Conservation (phyloP, 148 eudicot species). For the Selenicereus undatus region DNA sequence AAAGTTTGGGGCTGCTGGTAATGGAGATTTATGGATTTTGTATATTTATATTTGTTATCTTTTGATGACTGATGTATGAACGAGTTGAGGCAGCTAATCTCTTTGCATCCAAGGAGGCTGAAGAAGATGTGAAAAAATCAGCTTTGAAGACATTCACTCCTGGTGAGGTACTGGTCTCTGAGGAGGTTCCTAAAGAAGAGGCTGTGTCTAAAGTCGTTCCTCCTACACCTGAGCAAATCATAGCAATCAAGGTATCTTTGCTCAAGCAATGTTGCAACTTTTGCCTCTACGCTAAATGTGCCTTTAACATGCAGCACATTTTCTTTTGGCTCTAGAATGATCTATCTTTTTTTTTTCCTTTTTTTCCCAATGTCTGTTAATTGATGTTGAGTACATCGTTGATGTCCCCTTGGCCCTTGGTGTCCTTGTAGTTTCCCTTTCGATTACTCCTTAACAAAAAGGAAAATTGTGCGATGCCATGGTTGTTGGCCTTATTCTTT, state of each 20-base stretch:
- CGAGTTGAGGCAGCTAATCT: conserved; percentile 64
- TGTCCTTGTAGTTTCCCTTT: no score
- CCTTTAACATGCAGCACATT: no score
- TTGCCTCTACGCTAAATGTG: no score
- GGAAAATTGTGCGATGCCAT: no score
- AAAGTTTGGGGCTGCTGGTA: neutral
- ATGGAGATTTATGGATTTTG: neutral
- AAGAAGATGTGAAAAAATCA: conserved; percentile 63
- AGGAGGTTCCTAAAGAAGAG: conserved; percentile 67
- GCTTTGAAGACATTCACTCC: conserved; percentile 62
- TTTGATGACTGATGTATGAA: conserved; percentile 42
- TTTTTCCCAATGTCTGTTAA: no score
- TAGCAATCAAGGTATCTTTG: conserved; percentile 81
- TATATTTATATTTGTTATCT: neutral
- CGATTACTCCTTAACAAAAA: no score
- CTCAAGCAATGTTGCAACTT: neutral
- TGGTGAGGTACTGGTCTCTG: conserved; percentile 41
- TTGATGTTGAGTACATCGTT: no score
- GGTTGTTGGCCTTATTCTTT: no score
- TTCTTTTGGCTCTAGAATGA: neutral
- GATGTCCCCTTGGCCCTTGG: no score
- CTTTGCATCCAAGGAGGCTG: conserved; percentile 94
- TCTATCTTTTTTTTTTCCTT: neutral
- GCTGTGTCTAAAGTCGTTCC: conserved; percentile 57
- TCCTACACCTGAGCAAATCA: conserved; percentile 95